Evolutionary conservation across 1,284 basidiomycete genomes (phyloP).

Genomic region (Cryptococcus maquisensis): DNA sequence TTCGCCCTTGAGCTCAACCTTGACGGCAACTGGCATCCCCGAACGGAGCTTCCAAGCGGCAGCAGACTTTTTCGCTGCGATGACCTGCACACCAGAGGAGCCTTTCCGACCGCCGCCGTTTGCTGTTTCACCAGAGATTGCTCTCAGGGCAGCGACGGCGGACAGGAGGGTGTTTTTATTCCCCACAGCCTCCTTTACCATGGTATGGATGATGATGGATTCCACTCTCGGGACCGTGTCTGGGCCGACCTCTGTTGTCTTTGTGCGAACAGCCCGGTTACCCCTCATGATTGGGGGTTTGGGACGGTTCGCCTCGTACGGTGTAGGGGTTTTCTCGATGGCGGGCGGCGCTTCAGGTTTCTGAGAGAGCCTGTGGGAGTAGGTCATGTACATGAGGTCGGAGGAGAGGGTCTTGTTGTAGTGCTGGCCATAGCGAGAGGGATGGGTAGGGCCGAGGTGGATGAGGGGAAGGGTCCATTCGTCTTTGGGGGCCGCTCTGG

Average conservation of each 20-base stretch:
- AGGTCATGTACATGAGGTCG: constrained; percentile 93
- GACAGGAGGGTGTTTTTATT: constrained; percentile 76
- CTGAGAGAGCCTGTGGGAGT: constrained; percentile 61
- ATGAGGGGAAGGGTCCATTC: constrained; percentile 35
- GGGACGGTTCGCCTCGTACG: constrained; percentile 49
- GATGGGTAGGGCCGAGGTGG: constrained; percentile 58
- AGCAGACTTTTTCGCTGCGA: constrained; percentile 71
- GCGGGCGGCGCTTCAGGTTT: constrained; percentile 20
- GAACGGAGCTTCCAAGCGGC: constrained; percentile 79
- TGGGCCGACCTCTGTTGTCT: constrained; percentile 54
- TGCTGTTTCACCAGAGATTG: constrained; percentile 77
- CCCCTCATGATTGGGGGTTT: constrained; percentile 36
- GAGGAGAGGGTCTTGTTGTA: constrained; percentile 78
- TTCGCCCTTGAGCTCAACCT: constrained; percentile 82
- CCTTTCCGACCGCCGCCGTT: constrained; percentile 64
- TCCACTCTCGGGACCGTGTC: constrained; percentile 73
- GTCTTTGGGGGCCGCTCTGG: constrained; percentile 4
- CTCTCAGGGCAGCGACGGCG: constrained; percentile 79
- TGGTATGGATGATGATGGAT: constrained; percentile 75
- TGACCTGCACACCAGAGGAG: constrained; percentile 72
- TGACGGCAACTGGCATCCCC: constrained; percentile 77
- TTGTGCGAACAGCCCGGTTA: constrained; percentile 41
- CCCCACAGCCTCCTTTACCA: constrained; percentile 71
- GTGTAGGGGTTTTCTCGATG: constrained; percentile 31
- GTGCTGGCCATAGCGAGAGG: constrained; percentile 75